Evolutionary conservation across 1,284 basidiomycete genomes (phyloP).

Genomic region (Irpex sp.): DNA sequence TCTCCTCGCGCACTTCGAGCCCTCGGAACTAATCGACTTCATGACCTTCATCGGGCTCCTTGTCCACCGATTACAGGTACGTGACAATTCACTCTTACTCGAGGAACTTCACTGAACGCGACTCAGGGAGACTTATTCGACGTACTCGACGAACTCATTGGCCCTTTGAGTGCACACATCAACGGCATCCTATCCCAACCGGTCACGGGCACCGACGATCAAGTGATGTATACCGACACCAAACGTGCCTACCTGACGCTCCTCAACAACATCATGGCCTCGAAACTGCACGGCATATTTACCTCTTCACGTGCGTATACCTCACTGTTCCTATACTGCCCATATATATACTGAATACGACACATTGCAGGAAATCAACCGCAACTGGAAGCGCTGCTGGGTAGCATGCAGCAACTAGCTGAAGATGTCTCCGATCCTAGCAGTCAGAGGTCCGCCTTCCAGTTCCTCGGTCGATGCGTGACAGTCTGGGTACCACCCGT

Average conservation of each 20-base stretch:
- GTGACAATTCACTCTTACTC: slow-evolving; percentile 15
- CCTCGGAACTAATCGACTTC: slow-evolving; percentile 92
- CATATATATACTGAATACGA: not conserved
- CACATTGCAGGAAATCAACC: slow-evolving; percentile 68
- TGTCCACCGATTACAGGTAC: slow-evolving; percentile 89
- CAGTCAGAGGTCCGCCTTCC: slow-evolving; percentile 80
- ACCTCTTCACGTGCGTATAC: slow-evolving; percentile 74
- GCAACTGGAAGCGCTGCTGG: slow-evolving; percentile 67
- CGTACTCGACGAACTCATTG: slow-evolving; percentile 89
- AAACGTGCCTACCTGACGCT: slow-evolving; percentile 89
- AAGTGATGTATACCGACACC: slow-evolving; percentile 78
- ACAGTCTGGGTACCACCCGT: slow-evolving; percentile 74
- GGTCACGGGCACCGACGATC: slow-evolving; percentile 89
- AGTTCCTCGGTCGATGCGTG: slow-evolving; percentile 78
- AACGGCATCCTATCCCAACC: slow-evolving; percentile 80
- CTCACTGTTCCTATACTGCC: not conserved
- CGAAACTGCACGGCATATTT: slow-evolving; percentile 82
- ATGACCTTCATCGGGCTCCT: slow-evolving; percentile 92
- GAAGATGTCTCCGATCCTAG: slow-evolving; percentile 70
- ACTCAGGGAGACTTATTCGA: slow-evolving; percentile 65
- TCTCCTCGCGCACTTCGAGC: slow-evolving; percentile 88
- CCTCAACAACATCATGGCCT: slow-evolving; percentile 79
- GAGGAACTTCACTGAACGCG: slow-evolving; percentile 27
- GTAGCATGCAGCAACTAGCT: slow-evolving; percentile 76
- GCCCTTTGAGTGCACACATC: slow-evolving; percentile 84